These are phyloP conservation scores for Globisporangium recalcitrans DNA, from an alignment of 352 stramenopile genomes.

Conservation along the genomic window DNA sequence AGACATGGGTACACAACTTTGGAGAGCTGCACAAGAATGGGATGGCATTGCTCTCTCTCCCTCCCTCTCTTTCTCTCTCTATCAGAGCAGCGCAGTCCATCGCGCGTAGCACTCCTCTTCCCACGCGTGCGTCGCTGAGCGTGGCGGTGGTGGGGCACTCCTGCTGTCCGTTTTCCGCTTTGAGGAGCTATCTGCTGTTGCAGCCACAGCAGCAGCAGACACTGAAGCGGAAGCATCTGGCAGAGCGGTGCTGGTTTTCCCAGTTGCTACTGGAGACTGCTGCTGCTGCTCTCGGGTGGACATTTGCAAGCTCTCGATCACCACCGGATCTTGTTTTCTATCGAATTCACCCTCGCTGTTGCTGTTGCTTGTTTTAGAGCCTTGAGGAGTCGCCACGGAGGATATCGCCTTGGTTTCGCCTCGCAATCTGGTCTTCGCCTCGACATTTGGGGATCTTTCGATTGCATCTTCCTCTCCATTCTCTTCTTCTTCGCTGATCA, in stretches of 20 bases:
- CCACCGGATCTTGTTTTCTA: neutral
- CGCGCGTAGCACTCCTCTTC: slow-evolving; percentile 24
- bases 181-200: neutral
- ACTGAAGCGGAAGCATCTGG: neutral
- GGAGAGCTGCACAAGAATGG: neutral
- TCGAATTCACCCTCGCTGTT: neutral
- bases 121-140: neutral
- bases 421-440: neutral
- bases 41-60: slow-evolving; percentile 2
- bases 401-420: neutral
- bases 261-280: neutral
- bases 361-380: neutral
- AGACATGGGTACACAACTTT: neutral
- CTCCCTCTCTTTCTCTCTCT: too few species aligned
- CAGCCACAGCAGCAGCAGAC: neutral
- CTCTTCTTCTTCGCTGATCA: neutral
- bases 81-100: slow-evolving; percentile 31
- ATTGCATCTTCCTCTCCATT: neutral
- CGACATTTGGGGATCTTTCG: neutral
- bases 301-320: neutral
- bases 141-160: neutral
- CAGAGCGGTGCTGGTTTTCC: neutral
- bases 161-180: neutral
- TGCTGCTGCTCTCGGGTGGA: neutral
- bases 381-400: neutral